Conservation (phyloP, 2,329 filamentous ascomycete species). For the Colletotrichum chlorophyti region DNA sequence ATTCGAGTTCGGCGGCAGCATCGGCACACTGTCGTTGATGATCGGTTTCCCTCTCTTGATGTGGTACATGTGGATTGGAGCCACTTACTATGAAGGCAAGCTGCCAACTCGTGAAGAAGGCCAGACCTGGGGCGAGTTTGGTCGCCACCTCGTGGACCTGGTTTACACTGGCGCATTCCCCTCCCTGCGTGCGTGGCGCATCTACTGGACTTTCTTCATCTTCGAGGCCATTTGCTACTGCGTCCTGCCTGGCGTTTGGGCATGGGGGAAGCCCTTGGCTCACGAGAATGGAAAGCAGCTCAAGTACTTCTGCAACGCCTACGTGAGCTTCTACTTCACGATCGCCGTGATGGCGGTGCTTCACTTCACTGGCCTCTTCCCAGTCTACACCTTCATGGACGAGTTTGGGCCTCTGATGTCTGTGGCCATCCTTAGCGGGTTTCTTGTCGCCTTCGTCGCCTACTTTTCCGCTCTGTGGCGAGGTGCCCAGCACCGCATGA, state of each 20-base stretch:
- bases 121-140: slow-evolving; percentile 71
- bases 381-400: slow-evolving; percentile 89
- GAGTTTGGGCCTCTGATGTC: slow-evolving; percentile 94
- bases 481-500: slow-evolving; percentile 91
- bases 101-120: slow-evolving; percentile 69
- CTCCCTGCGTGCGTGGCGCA: slow-evolving; percentile 80
- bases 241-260: slow-evolving; percentile 84
- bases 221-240: slow-evolving; percentile 86
- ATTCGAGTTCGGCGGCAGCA: slow-evolving; percentile 83
- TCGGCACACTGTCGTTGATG: slow-evolving; percentile 80
- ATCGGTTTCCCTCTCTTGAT: slow-evolving; percentile 85
- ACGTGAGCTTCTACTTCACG: slow-evolving; percentile 86
- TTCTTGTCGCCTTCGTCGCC: slow-evolving; percentile 80
- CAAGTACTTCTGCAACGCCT: slow-evolving; percentile 92
- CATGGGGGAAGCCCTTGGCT: slow-evolving; percentile 85
- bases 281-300: slow-evolving; percentile 86
- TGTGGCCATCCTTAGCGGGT: slow-evolving; percentile 91
- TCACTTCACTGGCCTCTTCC: slow-evolving; percentile 86
- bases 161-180: slow-evolving; percentile 87
- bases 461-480: slow-evolving; percentile 85
- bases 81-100: slow-evolving; percentile 82
- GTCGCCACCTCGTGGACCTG: slow-evolving; percentile 68
- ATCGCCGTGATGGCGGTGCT: slow-evolving; percentile 74
- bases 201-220: slow-evolving; percentile 94
- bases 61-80: slow-evolving; percentile 96